Evolutionary conservation across 75 land plant species (phyloP), one percentile per base, ranked within the genome.

Genomic region (Larix kaempferi): DNA sequence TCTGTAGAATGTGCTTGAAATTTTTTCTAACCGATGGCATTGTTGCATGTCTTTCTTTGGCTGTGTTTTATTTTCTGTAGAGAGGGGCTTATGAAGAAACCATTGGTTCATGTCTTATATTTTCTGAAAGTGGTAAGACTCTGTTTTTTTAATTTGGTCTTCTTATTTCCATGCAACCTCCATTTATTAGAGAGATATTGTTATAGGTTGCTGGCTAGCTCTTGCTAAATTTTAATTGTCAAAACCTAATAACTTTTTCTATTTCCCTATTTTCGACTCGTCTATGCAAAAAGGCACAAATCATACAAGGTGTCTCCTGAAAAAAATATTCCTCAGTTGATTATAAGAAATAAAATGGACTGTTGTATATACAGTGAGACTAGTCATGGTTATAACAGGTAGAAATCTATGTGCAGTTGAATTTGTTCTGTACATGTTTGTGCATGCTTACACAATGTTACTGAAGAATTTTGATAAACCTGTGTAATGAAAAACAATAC

Each of bases 11-110:
- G 39, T 16, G 19, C 12, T 66, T 41, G 26, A 44, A 22, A 17
- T 26, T 26, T 60, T 54, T 54, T 10, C 25, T 74, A 10, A 54
- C 19, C 52, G 6, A 52, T 22, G 33, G 66, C 12, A 33, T 26
- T 63, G 35, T 35, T 64, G 67, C 33, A 64, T 33, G 67, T 29
- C 13, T 64, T 27, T 39, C 49, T 6, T 67, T 19, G 52, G 21
- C 17, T 25, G 22, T 74, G 22, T 74, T n/a, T 49, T 71, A 54
- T 52, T 80, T 27, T 37, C 39, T 81, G 75, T 78, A 83, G 86
- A 82, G 83, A 33, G 86, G 86, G 25, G 76, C 81, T 27, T 84
- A 84, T 61, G 85, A 82, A 62, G 86, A 84, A 44, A 84, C 86
- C 17, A 54, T 84, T 25, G 86, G 86, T 57, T 56, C 85, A 13